A percentile compares a stretch with the other conserved stretches of the same genome.
Evolutionary conservation across 2,329 filamentous ascomycete species (phyloP).

Genomic region (Fusarium transvaalense): DNA sequence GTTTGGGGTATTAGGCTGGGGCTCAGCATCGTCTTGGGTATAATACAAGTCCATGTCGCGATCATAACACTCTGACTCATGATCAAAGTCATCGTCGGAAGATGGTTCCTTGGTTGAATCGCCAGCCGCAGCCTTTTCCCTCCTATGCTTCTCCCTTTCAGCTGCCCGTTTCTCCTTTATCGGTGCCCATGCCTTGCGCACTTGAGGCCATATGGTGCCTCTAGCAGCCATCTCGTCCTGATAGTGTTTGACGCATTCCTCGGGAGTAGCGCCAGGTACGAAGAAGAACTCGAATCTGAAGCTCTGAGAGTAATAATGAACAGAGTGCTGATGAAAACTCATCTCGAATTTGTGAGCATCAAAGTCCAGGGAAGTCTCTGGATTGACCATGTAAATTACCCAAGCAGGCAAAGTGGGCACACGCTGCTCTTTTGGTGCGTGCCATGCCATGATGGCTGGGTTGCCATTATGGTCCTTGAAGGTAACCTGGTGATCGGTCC

Average conservation of each 20-base stretch:
- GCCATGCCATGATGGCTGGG: not conserved
- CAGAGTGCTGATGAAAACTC: not conserved
- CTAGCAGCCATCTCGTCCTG: not conserved
- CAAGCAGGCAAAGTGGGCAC: not conserved
- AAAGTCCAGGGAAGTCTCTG: not conserved
- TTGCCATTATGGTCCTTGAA: not conserved
- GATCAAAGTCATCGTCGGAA: not conserved
- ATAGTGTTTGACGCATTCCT: not conserved
- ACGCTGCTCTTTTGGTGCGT: not conserved
- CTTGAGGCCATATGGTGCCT: not conserved
- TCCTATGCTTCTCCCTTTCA: not conserved
- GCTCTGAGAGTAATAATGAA: not conserved
- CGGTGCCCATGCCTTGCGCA: not conserved
- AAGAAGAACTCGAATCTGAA: not conserved
- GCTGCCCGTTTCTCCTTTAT: not conserved
- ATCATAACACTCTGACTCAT: not conserved
- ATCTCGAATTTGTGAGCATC: fast-evolving
- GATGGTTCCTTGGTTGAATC: not conserved
- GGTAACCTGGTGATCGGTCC: not conserved
- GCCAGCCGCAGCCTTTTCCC: not conserved
- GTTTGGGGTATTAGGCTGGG: not conserved
- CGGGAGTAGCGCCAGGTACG: not conserved
- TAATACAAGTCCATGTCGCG: too few species aligned
- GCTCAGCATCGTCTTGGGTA: not conserved
- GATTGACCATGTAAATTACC: not conserved